A percentile compares a stretch with the other conserved stretches of the same genome.
These are phyloP conservation scores for Primulina eburnea DNA, from an alignment of 257 asterid genomes.

Conservation along the genomic window DNA sequence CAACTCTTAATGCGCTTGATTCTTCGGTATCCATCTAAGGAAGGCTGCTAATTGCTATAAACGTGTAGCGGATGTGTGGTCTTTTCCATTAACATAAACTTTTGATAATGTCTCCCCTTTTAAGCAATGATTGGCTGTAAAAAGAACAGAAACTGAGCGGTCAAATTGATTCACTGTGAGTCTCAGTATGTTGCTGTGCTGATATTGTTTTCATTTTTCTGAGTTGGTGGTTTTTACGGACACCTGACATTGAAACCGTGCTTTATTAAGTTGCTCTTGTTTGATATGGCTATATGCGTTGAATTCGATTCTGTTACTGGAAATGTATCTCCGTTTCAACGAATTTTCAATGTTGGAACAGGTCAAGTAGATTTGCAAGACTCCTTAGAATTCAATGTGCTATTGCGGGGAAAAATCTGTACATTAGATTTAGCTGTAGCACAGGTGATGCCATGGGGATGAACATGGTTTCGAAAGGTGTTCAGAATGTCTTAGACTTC, in stretches of 20 bases:
- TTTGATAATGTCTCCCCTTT: too few relatives aligned
- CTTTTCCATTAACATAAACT: too few relatives aligned
- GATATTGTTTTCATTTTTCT: neutral
- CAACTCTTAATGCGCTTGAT: neutral
- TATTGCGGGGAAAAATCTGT: slow-evolving; percentile 75
- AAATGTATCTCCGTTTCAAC: neutral
- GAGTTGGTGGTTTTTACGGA: neutral
- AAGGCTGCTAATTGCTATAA: neutral
- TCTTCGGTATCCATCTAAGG: neutral
- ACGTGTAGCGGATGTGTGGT: too few relatives aligned
- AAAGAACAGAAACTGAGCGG: neutral
- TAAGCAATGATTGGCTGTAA: neutral
- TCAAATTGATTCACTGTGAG: neutral
- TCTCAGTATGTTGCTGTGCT: neutral
- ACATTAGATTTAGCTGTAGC: slow-evolving; percentile 68
- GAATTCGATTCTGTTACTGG: neutral
- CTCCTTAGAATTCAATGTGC: slow-evolving; percentile 63
- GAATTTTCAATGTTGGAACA: slow-evolving; percentile 27
- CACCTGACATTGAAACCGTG: neutral
- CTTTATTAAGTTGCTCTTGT: neutral
- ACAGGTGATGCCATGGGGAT: slow-evolving; percentile 98
- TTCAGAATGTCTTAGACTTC: slow-evolving; percentile 77
- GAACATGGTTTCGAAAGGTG: slow-evolving; percentile 96
- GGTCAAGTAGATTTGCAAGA: slow-evolving; percentile 88
- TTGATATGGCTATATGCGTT: neutral